Base-by-base conservation (phyloP, 768 basidiomycete genomes). In the Boletus barrowsii region DNA sequence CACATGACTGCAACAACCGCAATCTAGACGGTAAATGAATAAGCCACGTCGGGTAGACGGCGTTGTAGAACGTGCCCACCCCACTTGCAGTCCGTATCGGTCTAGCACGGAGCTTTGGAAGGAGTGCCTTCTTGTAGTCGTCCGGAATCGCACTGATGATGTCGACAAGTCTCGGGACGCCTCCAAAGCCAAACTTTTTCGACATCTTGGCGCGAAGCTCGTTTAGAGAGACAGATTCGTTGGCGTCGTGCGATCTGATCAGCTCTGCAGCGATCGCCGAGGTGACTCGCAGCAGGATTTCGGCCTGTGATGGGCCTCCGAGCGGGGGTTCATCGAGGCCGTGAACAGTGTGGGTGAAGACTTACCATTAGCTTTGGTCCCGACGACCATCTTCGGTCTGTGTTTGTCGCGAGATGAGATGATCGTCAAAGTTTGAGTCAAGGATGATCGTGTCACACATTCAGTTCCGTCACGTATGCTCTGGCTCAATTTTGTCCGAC, bases 1-100 rank as follows among this genome's bases (percentile, higher is more conserved):
- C 94, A 96, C 97, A 99, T 99, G n/a, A 99, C 96, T 10, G 97
- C 97, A 14, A 99, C 97, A 22, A 98, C 96, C 15, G 96, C 97
- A 54, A 98, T 95, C 93, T 96, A 56, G 20, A 30, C 51, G 18
- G 17, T 18, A 24, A 30, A 29, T 42, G 30, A 43, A 22, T 51
- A 11, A 55, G 51, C 18, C 18, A 41, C 13, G 8, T 17, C 49
- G 30, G 15, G n/a, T 18, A 10, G 20, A 49, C 15, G 15, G 17
- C 24, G n/a, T 20, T 17, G 10, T 8, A 9, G 41, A 40, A 36
- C 35, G 14, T 30, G 33, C 87, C 65, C 63, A 95, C 95, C 54
- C 97, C 96, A 72, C 93, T 96, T 9, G 97, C 97, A 4, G 96
- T 98, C 58, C 97, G 77, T 50, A 99, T 93, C 18, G 97, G 97